Evolutionary conservation across 805 yeast genomes (phyloP), one percentile per base, ranked within the genome.

Genomic region (Ogataea populi-albae): DNA sequence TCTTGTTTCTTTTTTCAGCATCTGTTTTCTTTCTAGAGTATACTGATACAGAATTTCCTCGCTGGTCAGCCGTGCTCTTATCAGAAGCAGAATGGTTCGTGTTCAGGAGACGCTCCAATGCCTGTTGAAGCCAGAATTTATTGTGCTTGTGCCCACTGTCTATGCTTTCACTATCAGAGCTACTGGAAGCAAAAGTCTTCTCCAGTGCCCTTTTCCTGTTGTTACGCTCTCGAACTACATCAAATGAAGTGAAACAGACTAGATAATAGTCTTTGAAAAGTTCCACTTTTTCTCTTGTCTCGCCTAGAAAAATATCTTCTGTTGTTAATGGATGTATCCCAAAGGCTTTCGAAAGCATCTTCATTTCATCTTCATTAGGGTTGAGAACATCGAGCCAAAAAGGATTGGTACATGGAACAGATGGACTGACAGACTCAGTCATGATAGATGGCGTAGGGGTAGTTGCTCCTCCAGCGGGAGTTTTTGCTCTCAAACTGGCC

Each of bases 321-420:
- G 97, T 86, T 1, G 98, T 91, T 50, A 91, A 72, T 0, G 98
- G 98, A 61, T 91, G 98, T 38, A 91, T 86, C 1, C 95, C 95
- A 64, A 91, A 91, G 0, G 97, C 79, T 52, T 87, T 87, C 18
- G 94, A 77, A 10, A 91, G 50, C 0, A 83, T 93, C 52, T 91
- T 88, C 95, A 93, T 86, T 59, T 91, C 98, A 48, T 88, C 97
- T 54, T 93, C 98, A 0, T 95, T 85, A 8, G 98, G 98, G 52
- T 86, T 83, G 38, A 86, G 65, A 9, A 91, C 84, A 59, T 91
- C 98, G 8, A 91, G 69, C 98, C 98, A 91, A 69, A 91, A 88
- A 12, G 95, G 89, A 2, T 78, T 67, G 6, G 67, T 22, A 4
- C 43, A 47, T 5, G 31, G 23, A 7, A 26, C 8, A 20, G 26